Base-by-base conservation (phyloP, 306 rosid genomes). In the Cucurbita argyrosperma region DNA sequence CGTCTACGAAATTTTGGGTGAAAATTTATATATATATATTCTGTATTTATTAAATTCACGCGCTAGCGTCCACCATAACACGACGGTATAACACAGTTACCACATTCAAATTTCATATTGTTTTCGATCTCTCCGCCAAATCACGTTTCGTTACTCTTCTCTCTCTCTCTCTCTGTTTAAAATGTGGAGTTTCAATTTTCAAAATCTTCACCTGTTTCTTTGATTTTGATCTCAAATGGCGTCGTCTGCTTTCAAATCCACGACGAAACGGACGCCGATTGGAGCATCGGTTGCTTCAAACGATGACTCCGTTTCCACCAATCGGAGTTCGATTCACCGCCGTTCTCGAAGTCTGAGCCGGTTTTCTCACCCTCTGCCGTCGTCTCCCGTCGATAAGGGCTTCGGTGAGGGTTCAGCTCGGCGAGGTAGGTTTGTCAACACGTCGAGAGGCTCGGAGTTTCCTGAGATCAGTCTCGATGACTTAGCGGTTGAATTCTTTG, bases 381-480 rank as follows among this genome's bases (percentile, higher is more conserved):
- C 86, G 8, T 79, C 67, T 8, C 62, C 80, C 42, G 49, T 57
- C 49, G 39, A 8, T 2, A 90, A 87, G 35, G 78, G 40, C n/a
- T 79, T 71, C 15, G 79, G 66, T 15, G 82, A 74, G 61, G 76
- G 38, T 53, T 77, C 82, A 5, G 74, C 84, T 8, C 88, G 88
- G 2, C 80, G 74, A 66, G 90, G 92, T 21, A 86, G 62, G 78
- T 95, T 91, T 58, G 99, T 95, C 47, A 95, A 91, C 88, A 95
- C 91, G 13, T 82, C 84, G 14, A 84, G 96, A 35, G 99, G 97
- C 83, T 89, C 97, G 0, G 96, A 87, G 0, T 88, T 91, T 80
- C 92, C 97, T 62, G 99, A 95, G 81, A 89, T 95, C 80, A 95
- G 96, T 78, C 99, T 91, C 65, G 97, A 95, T 21, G 99, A 95